These are phyloP conservation scores for Cytospora piceae DNA, from an alignment of 2,329 filamentous ascomycete species.

Conservation along the genomic window DNA sequence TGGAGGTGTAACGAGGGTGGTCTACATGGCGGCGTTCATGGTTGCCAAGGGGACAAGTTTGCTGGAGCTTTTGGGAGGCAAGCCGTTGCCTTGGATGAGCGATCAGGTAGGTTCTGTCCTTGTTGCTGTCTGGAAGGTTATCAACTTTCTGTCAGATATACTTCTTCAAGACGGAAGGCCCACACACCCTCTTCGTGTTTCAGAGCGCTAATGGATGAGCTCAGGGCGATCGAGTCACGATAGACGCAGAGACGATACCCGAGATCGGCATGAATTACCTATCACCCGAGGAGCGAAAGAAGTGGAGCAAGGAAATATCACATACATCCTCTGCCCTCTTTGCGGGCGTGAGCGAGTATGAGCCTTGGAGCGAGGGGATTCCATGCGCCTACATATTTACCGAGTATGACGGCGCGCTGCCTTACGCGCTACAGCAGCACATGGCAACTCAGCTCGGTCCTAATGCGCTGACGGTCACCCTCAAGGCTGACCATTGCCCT, in stretches of 20 bases:
- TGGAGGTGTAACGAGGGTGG: constrained; percentile 45
- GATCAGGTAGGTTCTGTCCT: constrained; percentile 22
- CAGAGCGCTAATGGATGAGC: neutral
- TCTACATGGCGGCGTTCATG: constrained; percentile 43
- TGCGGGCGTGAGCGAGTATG: constrained; percentile 24
- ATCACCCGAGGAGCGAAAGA: constrained; percentile 14
- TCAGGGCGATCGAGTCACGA: constrained; percentile 30
- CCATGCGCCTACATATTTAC: constrained; percentile 31
- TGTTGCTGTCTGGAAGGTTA: neutral
- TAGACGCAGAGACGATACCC: constrained; percentile 18
- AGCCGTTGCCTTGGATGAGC: constrained; percentile 30
- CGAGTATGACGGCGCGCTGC: constrained; percentile 28
- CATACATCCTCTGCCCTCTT: constrained; percentile 30
- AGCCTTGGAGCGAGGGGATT: constrained; percentile 29
- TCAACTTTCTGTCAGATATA: neutral
- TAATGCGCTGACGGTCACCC: constrained; percentile 12
- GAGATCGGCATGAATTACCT: constrained; percentile 30
- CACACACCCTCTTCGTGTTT: neutral
- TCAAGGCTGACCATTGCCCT: constrained; percentile 31
- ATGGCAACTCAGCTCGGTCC: constrained; percentile 29
- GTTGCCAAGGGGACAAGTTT: constrained; percentile 34
- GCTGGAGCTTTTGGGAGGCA: constrained; percentile 29
- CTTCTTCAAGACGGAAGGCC: neutral
- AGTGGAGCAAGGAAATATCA: constrained; percentile 28
- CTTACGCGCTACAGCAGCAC: constrained; percentile 30